Evolutionary conservation across 176 grass and related monocot species (phyloP).

Genomic region (Tuctoria greenei): DNA sequence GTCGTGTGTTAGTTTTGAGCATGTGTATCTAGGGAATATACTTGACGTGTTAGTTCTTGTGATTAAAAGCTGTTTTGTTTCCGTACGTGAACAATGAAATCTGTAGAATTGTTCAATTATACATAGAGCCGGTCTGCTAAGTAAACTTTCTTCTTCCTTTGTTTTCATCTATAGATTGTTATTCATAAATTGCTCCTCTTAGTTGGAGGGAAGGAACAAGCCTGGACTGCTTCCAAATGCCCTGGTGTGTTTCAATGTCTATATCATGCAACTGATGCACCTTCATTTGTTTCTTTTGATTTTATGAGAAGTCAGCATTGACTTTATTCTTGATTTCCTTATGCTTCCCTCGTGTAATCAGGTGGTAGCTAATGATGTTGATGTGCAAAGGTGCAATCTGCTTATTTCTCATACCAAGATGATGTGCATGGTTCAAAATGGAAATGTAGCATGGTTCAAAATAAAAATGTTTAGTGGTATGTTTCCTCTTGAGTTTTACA

Average conservation of each 20-base stretch:
- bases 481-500: conserved; percentile 21
- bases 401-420: conserved; percentile 97
- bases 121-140: no score
- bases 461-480: conserved; percentile 85
- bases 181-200: no score
- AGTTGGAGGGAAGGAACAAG: no score
- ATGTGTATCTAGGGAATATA: neutral
- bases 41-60: conserved; percentile 10
- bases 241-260: conserved; percentile 49
- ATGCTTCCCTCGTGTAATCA: conserved; percentile 34
- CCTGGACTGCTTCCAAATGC: conserved; percentile 81
- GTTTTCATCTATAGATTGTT: no score
- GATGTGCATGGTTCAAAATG: no score
- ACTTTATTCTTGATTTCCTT: conserved; percentile 24
- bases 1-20: neutral
- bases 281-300: neutral
- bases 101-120: neutral
- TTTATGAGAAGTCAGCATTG: neutral
- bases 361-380: conserved; percentile 96
- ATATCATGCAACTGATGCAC: neutral
- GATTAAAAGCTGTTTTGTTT: neutral
- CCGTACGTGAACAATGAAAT: neutral
- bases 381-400: conserved; percentile 99
- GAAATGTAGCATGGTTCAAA: conserved; percentile 85
- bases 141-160: no score